Percentiles rank a stretch among this genome's conserved stretches.
Conservation (phyloP, 495 filamentous ascomycete genomes). For the Pseudotulostoma volvatum region DNA sequence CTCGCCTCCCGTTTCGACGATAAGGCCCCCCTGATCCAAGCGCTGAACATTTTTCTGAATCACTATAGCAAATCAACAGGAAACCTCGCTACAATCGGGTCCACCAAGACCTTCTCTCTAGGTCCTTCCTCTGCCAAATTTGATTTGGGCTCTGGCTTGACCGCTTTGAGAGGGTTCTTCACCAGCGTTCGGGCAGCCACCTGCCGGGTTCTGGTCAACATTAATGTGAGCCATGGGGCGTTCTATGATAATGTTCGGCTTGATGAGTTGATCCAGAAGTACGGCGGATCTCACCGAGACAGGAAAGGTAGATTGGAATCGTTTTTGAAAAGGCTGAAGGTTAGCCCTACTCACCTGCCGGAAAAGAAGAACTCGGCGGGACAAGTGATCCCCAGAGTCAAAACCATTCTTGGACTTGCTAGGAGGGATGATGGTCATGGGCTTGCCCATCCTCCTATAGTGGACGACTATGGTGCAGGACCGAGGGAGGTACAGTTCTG, state of each 20-base stretch:
- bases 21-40: conserved; percentile 19
- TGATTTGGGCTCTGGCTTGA: conserved; percentile 20
- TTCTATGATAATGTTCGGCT: conserved; percentile 22
- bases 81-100: background rate
- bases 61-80: conserved; percentile 8
- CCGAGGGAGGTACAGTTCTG: conserved; percentile 32
- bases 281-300: conserved; percentile 3
- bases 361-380: conserved; percentile 22
- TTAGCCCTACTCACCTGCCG: conserved; percentile 22
- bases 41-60: conserved; percentile 25
- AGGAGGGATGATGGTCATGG: conserved; percentile 19
- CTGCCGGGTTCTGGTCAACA: conserved; percentile 44
- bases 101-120: background rate
- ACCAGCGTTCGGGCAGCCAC: conserved; percentile 50
- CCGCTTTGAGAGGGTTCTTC: conserved; percentile 47
- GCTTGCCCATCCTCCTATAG: conserved; percentile 16
- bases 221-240: conserved; percentile 30
- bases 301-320: conserved; percentile 16
- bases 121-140: too few species aligned
- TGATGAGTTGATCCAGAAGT: conserved; percentile 12
- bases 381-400: conserved; percentile 17
- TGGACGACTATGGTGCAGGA: conserved; percentile 18
- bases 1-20: conserved; percentile 14
- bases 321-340: conserved; percentile 29
- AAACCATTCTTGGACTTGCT: conserved; percentile 31